Percentiles rank a stretch among this genome's conserved stretches.
These are phyloP conservation scores for Tieghemiomyces parasiticus DNA, from an alignment of 192 early-diverging fungal genomes.

Conservation along the genomic window DNA sequence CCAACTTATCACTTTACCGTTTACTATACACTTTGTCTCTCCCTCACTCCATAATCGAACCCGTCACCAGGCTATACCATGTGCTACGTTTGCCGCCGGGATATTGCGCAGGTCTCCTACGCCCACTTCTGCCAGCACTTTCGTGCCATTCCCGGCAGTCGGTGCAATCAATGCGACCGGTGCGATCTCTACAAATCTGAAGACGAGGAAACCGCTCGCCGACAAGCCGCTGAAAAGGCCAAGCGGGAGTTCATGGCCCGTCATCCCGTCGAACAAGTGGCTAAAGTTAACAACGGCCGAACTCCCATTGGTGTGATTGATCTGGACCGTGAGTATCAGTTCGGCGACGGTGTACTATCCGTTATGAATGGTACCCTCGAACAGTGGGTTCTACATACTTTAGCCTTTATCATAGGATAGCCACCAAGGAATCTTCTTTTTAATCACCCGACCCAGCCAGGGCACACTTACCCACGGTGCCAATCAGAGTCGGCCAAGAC, in stretches of 20 bases:
- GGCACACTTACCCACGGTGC: too few species aligned
- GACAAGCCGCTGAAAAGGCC: constrained; percentile 28
- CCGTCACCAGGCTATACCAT: constrained; percentile 25
- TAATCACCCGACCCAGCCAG: too few species aligned
- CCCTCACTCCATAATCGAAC: not conserved
- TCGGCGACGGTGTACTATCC: too few species aligned
- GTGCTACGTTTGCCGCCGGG: constrained; percentile 47
- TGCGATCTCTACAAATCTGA: constrained; percentile 42
- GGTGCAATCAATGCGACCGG: constrained; percentile 30
- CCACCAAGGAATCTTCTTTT: too few species aligned
- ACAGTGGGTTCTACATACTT: too few species aligned
- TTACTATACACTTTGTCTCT: not conserved
- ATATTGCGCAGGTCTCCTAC: constrained; percentile 37
- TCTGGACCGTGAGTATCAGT: too few species aligned
- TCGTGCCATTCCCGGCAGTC: constrained; percentile 27
- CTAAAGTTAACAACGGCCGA: too few species aligned
- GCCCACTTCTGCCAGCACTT: constrained; percentile 47
- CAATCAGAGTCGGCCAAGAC: too few species aligned
- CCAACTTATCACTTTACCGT: not conserved
- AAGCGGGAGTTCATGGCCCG: constrained; percentile 26
- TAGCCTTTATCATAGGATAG: too few species aligned
- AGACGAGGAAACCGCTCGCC: constrained; percentile 26
- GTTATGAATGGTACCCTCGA: too few species aligned
- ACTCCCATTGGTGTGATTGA: too few species aligned
- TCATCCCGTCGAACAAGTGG: too few species aligned